Percentiles rank a stretch among this genome's conserved stretches.
Evolutionary conservation across 306 rosid species (phyloP).

Genomic region (Betula pendula): DNA sequence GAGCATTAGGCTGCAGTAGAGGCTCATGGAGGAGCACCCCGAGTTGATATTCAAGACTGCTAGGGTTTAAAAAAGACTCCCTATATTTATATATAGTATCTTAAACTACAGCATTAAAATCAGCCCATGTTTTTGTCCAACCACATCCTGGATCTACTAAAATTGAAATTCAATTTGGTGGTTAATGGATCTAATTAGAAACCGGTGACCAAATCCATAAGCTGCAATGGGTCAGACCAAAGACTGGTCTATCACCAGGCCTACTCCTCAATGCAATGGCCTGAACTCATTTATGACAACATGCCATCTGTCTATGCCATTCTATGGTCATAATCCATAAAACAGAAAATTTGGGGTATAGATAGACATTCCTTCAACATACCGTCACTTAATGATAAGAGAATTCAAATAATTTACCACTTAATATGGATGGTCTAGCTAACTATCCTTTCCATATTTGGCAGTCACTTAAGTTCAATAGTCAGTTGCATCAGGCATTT

Average conservation of each 20-base stretch:
- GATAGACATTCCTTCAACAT: conserved; percentile 3
- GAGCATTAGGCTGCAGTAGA: conserved; percentile 20
- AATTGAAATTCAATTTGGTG: neutral
- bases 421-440: neutral
- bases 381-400: neutral
- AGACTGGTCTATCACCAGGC: neutral
- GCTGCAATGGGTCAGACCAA: neutral
- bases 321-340: neutral
- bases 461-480: conserved; percentile 16
- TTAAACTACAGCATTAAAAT: conserved; percentile 9
- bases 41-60: conserved; percentile 2
- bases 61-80: conserved; percentile 24
- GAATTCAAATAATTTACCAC: neutral
- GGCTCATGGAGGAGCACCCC: conserved; percentile 17
- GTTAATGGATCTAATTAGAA: conserved; percentile 5
- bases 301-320: conserved; percentile 1
- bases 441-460: neutral
- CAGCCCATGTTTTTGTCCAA: neutral
- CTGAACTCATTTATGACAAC: conserved; percentile 4
- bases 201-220: neutral
- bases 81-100: conserved; percentile 4
- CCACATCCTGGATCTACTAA: conserved; percentile 7
- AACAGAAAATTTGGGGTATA: neutral
- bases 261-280: neutral
- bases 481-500: conserved; percentile 14